A percentile compares a stretch with the other conserved stretches of the same genome.
These are phyloP conservation scores for Podospora sp. DNA, from an alignment of 495 filamentous ascomycete species.

Conservation along the genomic window DNA sequence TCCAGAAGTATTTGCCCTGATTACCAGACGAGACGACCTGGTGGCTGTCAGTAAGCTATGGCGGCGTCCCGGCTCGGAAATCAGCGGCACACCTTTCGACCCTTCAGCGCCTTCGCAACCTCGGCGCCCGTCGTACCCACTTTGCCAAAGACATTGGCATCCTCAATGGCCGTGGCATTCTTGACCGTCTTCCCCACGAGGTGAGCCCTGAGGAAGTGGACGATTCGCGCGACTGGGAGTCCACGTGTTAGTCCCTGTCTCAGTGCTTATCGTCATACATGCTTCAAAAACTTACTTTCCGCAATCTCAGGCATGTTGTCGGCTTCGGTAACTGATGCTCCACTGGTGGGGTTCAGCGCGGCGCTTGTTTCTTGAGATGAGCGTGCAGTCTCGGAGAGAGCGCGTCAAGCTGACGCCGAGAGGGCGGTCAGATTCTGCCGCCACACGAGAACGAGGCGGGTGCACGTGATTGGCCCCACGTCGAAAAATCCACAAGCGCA, in stretches of 20 bases:
- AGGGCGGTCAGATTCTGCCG: constrained; percentile 3
- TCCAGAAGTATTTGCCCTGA: constrained; percentile 96
- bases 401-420: background rate
- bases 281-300: constrained; percentile 53
- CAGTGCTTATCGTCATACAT: background rate
- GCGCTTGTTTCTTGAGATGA: background rate
- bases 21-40: constrained; percentile 68
- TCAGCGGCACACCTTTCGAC: constrained; percentile 59
- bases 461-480: constrained; percentile 27
- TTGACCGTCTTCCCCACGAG: constrained; percentile 80
- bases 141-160: constrained; percentile 84
- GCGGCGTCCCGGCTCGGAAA: background rate
- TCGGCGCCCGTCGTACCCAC: constrained; percentile 73
- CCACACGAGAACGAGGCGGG: constrained; percentile 30
- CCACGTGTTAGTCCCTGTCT: background rate
- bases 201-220: constrained; percentile 78
- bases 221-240: constrained; percentile 73
- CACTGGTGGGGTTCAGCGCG: background rate
- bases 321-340: constrained; percentile 6
- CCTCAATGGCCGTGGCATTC: constrained; percentile 70
- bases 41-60: background rate
- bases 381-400: background rate
- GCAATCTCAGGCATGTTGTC: constrained; percentile 76
- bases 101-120: constrained; percentile 71
- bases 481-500: constrained; percentile 13